Percentiles rank a stretch among this genome's conserved stretches.
Evolutionary conservation across 371 early-diverging fungal genomes (phyloP).

Genomic region (Syncephalastrum racemosum): DNA sequence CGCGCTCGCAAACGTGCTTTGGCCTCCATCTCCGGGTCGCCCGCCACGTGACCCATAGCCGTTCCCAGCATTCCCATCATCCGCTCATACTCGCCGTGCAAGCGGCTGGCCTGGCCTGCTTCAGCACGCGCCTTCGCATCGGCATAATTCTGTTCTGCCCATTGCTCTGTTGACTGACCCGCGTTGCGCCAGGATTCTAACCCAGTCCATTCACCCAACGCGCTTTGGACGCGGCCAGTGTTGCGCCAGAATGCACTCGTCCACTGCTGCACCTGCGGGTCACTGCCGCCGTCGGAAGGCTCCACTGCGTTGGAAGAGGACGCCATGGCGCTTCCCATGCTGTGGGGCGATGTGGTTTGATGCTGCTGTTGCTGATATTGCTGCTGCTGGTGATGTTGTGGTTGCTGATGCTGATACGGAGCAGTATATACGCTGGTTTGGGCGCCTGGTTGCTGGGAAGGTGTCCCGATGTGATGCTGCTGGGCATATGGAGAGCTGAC

Average conservation of each 20-base stretch:
- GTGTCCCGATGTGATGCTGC: too few species aligned
- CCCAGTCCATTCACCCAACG: conserved; percentile 29
- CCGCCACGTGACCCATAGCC: conserved; percentile 41
- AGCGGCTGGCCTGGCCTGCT: conserved; percentile 32
- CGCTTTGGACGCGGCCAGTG: conserved; percentile 32
- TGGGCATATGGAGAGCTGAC: too few species aligned
- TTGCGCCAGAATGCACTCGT: conserved; percentile 32
- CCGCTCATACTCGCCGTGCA: conserved; percentile 44
- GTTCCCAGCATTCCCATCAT: conserved; percentile 32
- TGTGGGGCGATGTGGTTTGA: too few species aligned
- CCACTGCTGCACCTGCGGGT: conserved; percentile 27
- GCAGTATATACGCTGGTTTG: too few species aligned
- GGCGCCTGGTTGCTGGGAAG: too few species aligned
- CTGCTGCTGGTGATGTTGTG: too few species aligned
- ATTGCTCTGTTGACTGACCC: conserved; percentile 22
- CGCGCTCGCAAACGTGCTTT: conserved; percentile 24
- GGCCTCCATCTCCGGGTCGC: conserved; percentile 43
- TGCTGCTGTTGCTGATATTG: too few species aligned
- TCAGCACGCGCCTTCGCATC: conserved; percentile 25
- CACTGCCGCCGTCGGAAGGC: conserved; percentile 17
- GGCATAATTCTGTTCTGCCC: conserved; percentile 26
- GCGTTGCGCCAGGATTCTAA: conserved; percentile 24
- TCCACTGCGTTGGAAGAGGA: background rate
- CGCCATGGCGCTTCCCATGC: too few species aligned
- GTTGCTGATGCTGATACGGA: too few species aligned